Conservation (phyloP, 129 eudicot species). For the Arctium lappa region DNA sequence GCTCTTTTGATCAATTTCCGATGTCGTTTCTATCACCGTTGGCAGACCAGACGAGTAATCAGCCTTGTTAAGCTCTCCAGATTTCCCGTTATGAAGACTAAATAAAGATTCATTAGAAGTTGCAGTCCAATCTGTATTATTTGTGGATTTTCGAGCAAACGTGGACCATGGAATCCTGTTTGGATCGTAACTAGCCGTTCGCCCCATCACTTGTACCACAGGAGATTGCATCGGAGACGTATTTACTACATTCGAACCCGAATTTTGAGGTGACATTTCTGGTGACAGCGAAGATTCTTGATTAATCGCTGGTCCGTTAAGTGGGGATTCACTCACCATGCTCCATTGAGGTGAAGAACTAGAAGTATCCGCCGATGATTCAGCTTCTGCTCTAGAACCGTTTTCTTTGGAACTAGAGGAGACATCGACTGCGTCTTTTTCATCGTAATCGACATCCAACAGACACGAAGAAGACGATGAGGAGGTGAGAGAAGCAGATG, state of each 20-base stretch:
- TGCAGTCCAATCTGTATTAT: constrained; percentile 48
- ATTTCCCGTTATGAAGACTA: constrained; percentile 55
- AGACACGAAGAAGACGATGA: constrained; percentile 24
- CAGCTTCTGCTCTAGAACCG: neutral
- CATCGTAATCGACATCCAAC: constrained; percentile 12
- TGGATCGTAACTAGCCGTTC: constrained; percentile 43
- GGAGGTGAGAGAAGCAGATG: constrained; percentile 18
- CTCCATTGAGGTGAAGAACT: constrained; percentile 27
- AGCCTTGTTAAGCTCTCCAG: constrained; percentile 35
- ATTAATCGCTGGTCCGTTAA: neutral
- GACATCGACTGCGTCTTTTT: neutral
- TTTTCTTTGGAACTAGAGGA: constrained; percentile 14
- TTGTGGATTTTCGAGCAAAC: constrained; percentile 25
- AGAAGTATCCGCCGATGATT: neutral
- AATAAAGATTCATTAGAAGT: constrained; percentile 63
- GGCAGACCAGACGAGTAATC: constrained; percentile 29
- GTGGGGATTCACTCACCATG: constrained; percentile 41
- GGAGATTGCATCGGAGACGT: constrained; percentile 37
- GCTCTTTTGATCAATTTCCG: constrained; percentile 19
- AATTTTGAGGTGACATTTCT: neutral
- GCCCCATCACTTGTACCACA: constrained; percentile 41
- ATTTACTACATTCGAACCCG: neutral
- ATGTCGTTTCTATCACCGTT: constrained; percentile 34
- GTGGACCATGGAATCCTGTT: constrained; percentile 55
- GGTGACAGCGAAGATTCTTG: neutral